Percentiles rank a stretch among this genome's conserved stretches.
These are phyloP conservation scores for Triticum urartu DNA, from an alignment of 176 grass and related monocot genomes.

Conservation along the genomic window DNA sequence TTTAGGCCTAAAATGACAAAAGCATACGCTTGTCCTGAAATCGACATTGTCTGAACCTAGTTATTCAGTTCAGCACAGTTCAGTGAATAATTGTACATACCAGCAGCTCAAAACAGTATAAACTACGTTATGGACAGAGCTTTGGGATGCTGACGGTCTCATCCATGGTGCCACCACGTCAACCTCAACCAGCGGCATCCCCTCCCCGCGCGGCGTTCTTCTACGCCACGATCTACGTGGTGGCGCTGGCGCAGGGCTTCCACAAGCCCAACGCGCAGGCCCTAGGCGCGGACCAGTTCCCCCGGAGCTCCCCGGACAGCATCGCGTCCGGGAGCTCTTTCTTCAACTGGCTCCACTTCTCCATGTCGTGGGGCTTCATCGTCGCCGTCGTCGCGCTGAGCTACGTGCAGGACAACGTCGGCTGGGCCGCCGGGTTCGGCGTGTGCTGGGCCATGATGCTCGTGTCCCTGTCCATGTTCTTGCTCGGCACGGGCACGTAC, in stretches of 20 bases:
- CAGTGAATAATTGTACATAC: not conserved
- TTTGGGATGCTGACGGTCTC: conserved; percentile 20
- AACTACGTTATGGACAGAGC: not conserved
- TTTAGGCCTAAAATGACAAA: no score
- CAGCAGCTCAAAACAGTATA: not conserved
- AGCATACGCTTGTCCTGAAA: no score
- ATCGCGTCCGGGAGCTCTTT: conserved; percentile 46
- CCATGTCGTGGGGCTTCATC: conserved; percentile 23
- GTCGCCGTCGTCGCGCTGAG: conserved; percentile 22
- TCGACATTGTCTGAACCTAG: no score
- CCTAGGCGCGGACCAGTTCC: conserved; percentile 71
- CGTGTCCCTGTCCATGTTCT: conserved; percentile 2
- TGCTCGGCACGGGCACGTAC: conserved; percentile 37
- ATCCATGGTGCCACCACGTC: not conserved
- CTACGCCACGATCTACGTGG: conserved; percentile 59
- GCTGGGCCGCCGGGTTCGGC: conserved; percentile 49
- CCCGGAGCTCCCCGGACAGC: not conserved
- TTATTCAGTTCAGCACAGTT: no score
- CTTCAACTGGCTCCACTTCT: conserved; percentile 80
- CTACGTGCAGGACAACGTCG: conserved; percentile 61
- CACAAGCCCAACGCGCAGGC: conserved; percentile 59
- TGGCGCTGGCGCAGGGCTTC: conserved; percentile 61
- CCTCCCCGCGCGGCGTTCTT: not conserved
- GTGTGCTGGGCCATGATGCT: conserved; percentile 38
- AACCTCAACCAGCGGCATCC: not conserved